Conservation (phyloP, 2,329 filamentous ascomycete genomes). For the Aspergillus glaucus region DNA sequence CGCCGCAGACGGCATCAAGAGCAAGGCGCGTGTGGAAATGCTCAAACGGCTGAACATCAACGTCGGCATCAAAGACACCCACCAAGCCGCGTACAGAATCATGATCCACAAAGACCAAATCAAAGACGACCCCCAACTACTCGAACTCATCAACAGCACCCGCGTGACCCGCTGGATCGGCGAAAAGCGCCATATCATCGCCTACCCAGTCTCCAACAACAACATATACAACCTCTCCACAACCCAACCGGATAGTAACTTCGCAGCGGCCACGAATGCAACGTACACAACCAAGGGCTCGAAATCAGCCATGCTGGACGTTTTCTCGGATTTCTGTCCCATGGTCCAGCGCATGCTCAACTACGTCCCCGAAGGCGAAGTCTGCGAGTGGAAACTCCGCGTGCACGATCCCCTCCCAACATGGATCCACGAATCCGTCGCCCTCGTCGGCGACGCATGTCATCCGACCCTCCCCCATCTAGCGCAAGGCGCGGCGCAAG, state of each 20-base stretch:
- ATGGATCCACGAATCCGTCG: conserved; percentile 51
- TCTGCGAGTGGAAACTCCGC: conserved; percentile 60
- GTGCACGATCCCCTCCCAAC: conserved; percentile 56
- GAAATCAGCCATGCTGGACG: conserved; percentile 53
- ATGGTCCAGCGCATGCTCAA: conserved; percentile 55
- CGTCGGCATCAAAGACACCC: conserved; percentile 41
- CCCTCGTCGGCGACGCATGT: conserved; percentile 53
- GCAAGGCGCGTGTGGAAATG: conserved; percentile 37
- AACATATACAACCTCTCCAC: conserved; percentile 62
- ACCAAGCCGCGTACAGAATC: conserved; percentile 49
- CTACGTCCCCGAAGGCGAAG: conserved; percentile 55
- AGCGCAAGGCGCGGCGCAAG: conserved; percentile 58
- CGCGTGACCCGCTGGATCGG: conserved; percentile 58
- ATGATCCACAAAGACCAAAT: conserved; percentile 43
- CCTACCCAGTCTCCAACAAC: conserved; percentile 57
- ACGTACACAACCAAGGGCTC: conserved; percentile 58
- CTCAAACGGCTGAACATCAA: conserved; percentile 29
- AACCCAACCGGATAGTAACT: conserved; percentile 54
- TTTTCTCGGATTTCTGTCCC: conserved; percentile 55
- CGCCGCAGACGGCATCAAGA: conserved; percentile 50
- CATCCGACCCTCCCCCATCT: conserved; percentile 59
- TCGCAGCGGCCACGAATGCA: conserved; percentile 49
- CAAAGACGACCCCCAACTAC: conserved; percentile 44
- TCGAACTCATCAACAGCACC: conserved; percentile 51
- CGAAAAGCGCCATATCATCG: conserved; percentile 58